A percentile compares a stretch with the other conserved stretches of the same genome.
Conservation (phyloP, 2,329 filamentous ascomycete species). For the Cercospora sp. region DNA sequence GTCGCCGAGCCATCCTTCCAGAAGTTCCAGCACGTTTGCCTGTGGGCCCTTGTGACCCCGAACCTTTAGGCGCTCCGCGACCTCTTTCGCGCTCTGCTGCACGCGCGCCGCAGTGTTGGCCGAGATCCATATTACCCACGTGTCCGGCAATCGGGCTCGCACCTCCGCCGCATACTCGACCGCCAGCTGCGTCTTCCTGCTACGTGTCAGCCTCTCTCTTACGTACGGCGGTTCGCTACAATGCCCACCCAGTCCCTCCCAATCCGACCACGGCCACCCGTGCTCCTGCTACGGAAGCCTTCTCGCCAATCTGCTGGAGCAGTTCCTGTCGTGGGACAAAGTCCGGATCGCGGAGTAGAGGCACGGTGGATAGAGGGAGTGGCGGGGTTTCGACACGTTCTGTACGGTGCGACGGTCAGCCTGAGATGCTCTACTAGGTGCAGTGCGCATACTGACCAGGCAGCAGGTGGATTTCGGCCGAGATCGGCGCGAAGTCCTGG, state of each 20-base stretch:
- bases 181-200: constrained; percentile 34
- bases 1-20: constrained; percentile 27
- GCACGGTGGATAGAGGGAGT: background rate
- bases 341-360: background rate
- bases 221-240: too few relatives aligned
- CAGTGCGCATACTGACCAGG: background rate
- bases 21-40: constrained; percentile 26
- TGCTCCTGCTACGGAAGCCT: too few relatives aligned
- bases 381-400: background rate
- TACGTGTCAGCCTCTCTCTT: too few relatives aligned
- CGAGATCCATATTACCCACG: constrained; percentile 33
- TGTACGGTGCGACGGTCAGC: too few relatives aligned
- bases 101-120: constrained; percentile 29
- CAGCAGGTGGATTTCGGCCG: background rate
- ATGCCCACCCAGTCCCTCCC: too few relatives aligned
- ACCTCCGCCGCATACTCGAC: constrained; percentile 27
- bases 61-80: constrained; percentile 21
- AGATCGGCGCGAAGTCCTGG: background rate
- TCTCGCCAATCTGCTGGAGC: background rate
- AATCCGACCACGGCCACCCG: too few relatives aligned
- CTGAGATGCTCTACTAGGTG: too few relatives aligned
- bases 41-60: constrained; percentile 16
- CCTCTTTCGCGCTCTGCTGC: constrained; percentile 22
- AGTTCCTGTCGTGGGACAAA: background rate
- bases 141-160: constrained; percentile 14